Base-by-base conservation (phyloP, 2,329 filamentous ascomycete species). In the Hymenoscyphus repandus region DNA sequence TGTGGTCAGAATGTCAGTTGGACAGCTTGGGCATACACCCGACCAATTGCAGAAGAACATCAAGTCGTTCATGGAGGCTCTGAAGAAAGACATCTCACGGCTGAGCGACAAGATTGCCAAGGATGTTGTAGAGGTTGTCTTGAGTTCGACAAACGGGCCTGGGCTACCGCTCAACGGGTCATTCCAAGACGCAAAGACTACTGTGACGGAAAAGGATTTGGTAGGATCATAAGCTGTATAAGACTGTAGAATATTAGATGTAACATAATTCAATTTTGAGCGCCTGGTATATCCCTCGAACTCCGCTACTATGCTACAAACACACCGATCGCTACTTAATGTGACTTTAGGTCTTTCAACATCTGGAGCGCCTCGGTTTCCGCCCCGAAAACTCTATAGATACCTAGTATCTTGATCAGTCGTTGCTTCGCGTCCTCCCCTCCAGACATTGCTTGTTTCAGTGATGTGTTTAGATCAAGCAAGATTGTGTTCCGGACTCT, bases 1-100 rank as follows among this genome's bases (percentile, higher is more conserved):
- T 13, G 88, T 93, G 30, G 81, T 99, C 49, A 79, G 91, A 53
- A 80, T 97, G 76, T 85, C 90, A n/a, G 80, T 99, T 55, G 93
- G 92, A 5, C 90, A 96, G 72, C 71, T 99, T 65, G 86, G 82
- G 1, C 95, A 95, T 71, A 88, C 89, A 6, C 90, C 93, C 2
- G 84, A 93, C 62, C 83, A 93, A 77, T 72, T 99, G 71, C 81
- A 85, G 66, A 82, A 82, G 58, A 99, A 99, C 67, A 78, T 99
- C 68, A 86, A 85, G 70, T 74, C 82, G 20, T 82, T 96, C 55
- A 75, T 97, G 63, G 78, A 78, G 18, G 77, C 83, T 62, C 67
- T 97, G 60, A 95, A 89, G 80, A 82, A 81, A 62, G 89, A 96
- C 66, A 85, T 91, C 43, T 73, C 75, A 13, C 74, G 69, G 10